Percentiles rank a stretch among this genome's conserved stretches.
These are phyloP conservation scores for Stentor coeruleus DNA, from an alignment of 73 alveolate species.

Conservation along the genomic window DNA sequence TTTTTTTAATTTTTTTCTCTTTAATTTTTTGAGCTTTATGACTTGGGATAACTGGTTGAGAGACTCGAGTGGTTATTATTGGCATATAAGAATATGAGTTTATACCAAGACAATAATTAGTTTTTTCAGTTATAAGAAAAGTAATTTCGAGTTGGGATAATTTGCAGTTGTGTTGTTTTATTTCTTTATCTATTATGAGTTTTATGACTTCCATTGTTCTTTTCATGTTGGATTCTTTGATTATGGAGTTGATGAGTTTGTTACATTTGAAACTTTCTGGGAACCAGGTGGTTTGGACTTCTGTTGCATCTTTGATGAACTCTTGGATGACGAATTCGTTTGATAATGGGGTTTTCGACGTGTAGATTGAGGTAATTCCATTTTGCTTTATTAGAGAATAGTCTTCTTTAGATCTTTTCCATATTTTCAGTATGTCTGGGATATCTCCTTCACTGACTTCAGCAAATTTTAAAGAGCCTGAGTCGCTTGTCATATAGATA, in stretches of 20 bases:
- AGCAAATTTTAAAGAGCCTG: background rate
- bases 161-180: background rate
- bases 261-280: background rate
- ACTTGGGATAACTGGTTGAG: no score
- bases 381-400: background rate
- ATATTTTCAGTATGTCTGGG: background rate
- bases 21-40: no score
- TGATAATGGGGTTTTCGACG: background rate
- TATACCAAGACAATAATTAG: background rate
- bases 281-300: background rate
- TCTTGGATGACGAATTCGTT: background rate
- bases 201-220: background rate
- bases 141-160: background rate
- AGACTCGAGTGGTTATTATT: no score
- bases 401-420: background rate
- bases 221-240: background rate
- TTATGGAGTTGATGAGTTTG: background rate
- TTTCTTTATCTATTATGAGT: background rate
- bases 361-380: background rate
- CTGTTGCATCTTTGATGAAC: background rate
- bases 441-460: background rate
- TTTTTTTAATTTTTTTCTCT: background rate
- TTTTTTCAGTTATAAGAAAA: background rate
- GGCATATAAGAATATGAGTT: background rate
- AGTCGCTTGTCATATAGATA: background rate